These are phyloP conservation scores for Tricholoma sp. DNA, from an alignment of 768 basidiomycete genomes.

Conservation along the genomic window DNA sequence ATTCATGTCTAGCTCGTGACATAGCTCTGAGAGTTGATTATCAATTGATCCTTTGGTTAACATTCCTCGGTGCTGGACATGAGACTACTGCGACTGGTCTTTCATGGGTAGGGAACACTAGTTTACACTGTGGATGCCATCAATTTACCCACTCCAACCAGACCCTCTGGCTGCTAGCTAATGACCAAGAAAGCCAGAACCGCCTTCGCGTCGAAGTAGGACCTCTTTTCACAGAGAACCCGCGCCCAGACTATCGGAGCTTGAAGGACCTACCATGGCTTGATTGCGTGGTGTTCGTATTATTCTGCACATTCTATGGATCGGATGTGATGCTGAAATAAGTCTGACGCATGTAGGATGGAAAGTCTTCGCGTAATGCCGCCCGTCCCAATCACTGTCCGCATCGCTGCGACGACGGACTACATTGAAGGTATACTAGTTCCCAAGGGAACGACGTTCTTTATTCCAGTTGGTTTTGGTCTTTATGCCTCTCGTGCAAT, in stretches of 20 bases:
- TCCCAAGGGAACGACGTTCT: constrained; percentile 41
- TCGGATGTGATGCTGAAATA: not conserved
- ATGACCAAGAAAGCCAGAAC: constrained; percentile 42
- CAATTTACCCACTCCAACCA: constrained; percentile 14
- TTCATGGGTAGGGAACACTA: constrained; percentile 35
- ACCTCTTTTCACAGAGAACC: constrained; percentile 29
- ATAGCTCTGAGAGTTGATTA: not conserved
- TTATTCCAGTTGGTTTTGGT: constrained; percentile 30
- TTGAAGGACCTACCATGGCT: constrained; percentile 35
- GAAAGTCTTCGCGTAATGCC: constrained; percentile 40
- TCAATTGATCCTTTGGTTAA: constrained; percentile 26
- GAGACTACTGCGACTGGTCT: constrained; percentile 44
- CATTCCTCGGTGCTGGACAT: constrained; percentile 44
- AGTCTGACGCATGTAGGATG: constrained; percentile 23
- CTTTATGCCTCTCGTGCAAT: not conserved
- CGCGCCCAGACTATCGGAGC: constrained; percentile 35
- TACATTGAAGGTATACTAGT: constrained; percentile 40
- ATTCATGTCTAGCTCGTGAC: not conserved
- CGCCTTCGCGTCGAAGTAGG: constrained; percentile 50
- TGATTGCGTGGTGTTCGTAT: constrained; percentile 34
- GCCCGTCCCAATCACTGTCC: constrained; percentile 36
- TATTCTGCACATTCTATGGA: not conserved
- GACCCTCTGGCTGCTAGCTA: constrained; percentile 52
- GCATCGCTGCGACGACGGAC: constrained; percentile 31
- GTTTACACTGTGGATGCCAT: not conserved